Percentiles rank a stretch among this genome's conserved stretches.
phyloP scores from a whole-genome alignment of 2,329 filamentous ascomycete genomes.

The Curvularia sp. region DNA sequence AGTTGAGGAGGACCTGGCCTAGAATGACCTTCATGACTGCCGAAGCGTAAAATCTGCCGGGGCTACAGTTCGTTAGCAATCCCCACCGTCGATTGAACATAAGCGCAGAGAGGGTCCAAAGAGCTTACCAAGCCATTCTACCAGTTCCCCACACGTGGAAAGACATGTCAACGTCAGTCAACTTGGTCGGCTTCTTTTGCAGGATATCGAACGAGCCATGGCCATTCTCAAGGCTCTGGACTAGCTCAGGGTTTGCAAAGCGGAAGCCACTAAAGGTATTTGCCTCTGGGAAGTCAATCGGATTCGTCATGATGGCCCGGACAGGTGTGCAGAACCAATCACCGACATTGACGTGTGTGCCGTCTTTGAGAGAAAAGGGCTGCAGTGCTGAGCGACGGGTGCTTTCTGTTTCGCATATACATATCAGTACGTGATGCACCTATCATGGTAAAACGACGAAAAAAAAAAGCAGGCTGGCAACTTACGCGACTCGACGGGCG shows the following conservation, averaged over 20 bases:
- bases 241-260: constrained; percentile 21
- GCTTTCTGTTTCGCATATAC: constrained; percentile 17
- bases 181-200: constrained; percentile 19
- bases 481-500: constrained; percentile 29
- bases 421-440: background rate
- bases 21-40: constrained; percentile 29
- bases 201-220: constrained; percentile 9
- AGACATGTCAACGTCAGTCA: constrained; percentile 22
- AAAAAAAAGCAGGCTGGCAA: background rate
- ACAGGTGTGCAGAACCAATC: constrained; percentile 32
- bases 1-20: constrained; percentile 25
- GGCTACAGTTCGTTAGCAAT: constrained; percentile 12
- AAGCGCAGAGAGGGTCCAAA: background rate
- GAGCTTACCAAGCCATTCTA: constrained; percentile 27
- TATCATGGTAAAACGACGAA: background rate
- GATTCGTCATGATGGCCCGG: constrained; percentile 25
- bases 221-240: constrained; percentile 7
- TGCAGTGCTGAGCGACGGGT: constrained; percentile 25
- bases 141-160: constrained; percentile 31
- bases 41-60: constrained; percentile 25
- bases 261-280: constrained; percentile 31
- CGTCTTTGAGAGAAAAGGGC: constrained; percentile 26
- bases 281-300: constrained; percentile 18
- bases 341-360: constrained; percentile 22
- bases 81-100: too few relatives aligned